phyloP scores from a whole-genome alignment of 345 rosid genomes.

The Aegle marmelos region DNA sequence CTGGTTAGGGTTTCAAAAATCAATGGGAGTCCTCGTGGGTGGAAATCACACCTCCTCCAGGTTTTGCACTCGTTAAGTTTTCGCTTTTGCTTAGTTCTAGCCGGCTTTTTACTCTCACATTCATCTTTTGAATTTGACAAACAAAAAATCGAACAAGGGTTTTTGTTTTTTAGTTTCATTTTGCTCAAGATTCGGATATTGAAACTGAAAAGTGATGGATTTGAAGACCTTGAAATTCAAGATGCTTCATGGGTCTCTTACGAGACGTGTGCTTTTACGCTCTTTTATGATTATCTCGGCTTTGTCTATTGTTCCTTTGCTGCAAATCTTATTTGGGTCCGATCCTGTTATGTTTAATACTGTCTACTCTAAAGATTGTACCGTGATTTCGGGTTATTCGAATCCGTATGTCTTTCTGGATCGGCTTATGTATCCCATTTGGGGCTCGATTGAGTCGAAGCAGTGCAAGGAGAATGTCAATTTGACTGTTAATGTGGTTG shows the following conservation, averaged over 20 bases:
- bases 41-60: constrained; percentile 98
- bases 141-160: not conserved
- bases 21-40: constrained; percentile 95
- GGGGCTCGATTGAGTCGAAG: constrained; percentile 39
- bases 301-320: constrained; percentile 50
- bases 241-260: constrained; percentile 44
- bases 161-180: not conserved
- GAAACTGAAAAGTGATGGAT: constrained; percentile 38
- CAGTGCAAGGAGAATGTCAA: constrained; percentile 47
- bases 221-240: constrained; percentile 42
- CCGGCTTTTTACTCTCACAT: constrained; percentile 38
- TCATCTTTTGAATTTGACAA: constrained; percentile 2
- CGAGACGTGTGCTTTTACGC: constrained; percentile 65
- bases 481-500: constrained; percentile 44
- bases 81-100: constrained; percentile 6
- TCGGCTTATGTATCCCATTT: constrained; percentile 42
- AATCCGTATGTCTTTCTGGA: constrained; percentile 27
- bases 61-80: constrained; percentile 84
- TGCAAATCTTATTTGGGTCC: constrained; percentile 45
- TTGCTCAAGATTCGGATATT: not conserved
- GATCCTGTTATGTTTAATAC: constrained; percentile 33
- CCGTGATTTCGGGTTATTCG: constrained; percentile 27
- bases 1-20: constrained; percentile 67
- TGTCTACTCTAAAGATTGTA: constrained; percentile 37
- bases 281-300: constrained; percentile 46